Percentiles rank a stretch among this genome's conserved stretches.
phyloP scores from a whole-genome alignment of 495 filamentous ascomycete genomes.

The Gamarada debralockiae region DNA sequence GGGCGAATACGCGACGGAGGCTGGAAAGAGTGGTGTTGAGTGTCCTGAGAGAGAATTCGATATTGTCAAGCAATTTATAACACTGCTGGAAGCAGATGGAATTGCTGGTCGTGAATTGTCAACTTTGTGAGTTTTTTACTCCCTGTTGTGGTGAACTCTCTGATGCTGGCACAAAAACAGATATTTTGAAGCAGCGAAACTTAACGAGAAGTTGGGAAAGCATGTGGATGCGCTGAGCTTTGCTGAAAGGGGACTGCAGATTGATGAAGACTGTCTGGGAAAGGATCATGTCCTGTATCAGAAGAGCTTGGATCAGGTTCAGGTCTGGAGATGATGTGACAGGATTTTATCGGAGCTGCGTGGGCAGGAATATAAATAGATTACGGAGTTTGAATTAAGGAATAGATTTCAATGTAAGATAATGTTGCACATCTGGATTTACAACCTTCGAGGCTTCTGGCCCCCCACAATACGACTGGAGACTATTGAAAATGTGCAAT shows the following conservation, averaged over 20 bases:
- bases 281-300: conserved; percentile 11
- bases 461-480: no score
- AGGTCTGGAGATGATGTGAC: conserved; percentile 1
- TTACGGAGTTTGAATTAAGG: no score
- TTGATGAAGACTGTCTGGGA: conserved; percentile 16
- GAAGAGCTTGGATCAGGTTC: neutral
- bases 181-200: conserved; percentile 7
- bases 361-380: no score
- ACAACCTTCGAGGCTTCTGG: no score
- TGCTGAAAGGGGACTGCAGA: conserved; percentile 11
- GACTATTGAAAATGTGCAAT: no score
- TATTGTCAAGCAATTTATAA: neutral
- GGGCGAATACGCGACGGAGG: neutral
- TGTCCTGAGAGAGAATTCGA: neutral
- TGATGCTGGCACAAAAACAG: neutral
- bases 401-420: no score
- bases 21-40: neutral
- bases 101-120: conserved; percentile 14
- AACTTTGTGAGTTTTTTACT: conserved; percentile 10
- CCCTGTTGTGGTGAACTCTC: neutral
- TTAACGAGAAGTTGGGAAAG: neutral
- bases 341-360: no score
- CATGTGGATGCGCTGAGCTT: conserved; percentile 2
- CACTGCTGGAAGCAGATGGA: conserved; percentile 4
- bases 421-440: no score